These are phyloP conservation scores for Suillus americanus DNA, from an alignment of 768 basidiomycete genomes.

Conservation along the genomic window DNA sequence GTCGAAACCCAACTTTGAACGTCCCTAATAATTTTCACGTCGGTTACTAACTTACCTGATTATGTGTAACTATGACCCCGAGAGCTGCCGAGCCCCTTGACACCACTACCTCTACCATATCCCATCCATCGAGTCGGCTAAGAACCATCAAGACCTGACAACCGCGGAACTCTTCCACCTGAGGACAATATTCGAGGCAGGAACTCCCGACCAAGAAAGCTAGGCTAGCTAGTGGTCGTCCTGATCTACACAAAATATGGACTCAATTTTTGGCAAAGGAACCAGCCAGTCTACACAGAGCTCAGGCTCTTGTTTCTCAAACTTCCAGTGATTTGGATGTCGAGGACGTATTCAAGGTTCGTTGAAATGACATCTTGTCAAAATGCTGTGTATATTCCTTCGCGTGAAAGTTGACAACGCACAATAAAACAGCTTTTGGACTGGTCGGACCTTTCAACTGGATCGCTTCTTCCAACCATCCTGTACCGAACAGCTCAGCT, in stretches of 20 bases:
- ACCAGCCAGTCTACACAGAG: slow-evolving; percentile 43
- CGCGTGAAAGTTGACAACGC: neutral
- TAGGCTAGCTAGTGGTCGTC: slow-evolving; percentile 10
- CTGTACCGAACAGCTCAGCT: neutral
- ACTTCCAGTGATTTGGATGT: slow-evolving; percentile 13
- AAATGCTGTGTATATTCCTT: neutral
- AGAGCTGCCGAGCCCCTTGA: too few relatives aligned
- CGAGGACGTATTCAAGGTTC: slow-evolving; percentile 14
- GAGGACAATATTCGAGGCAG: neutral
- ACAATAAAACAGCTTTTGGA: slow-evolving; percentile 12
- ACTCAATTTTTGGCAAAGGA: slow-evolving; percentile 24
- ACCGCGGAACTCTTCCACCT: neutral
- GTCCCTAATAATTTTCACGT: too few relatives aligned
- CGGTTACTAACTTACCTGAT: too few relatives aligned
- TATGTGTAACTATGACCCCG: too few relatives aligned
- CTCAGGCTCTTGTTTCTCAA: slow-evolving; percentile 37
- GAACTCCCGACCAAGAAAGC: slow-evolving; percentile 15
- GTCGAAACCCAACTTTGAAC: too few relatives aligned
- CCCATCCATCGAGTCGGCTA: too few relatives aligned
- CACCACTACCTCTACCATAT: too few relatives aligned
- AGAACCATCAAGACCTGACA: too few relatives aligned
- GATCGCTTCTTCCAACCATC: neutral
- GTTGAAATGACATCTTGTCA: neutral
- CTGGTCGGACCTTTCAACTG: slow-evolving; percentile 8
- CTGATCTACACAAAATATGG: neutral